A percentile compares a stretch with the other conserved stretches of the same genome.
phyloP scores from a whole-genome alignment of 495 filamentous ascomycete genomes.

The Penicillium atrosanguineum region DNA sequence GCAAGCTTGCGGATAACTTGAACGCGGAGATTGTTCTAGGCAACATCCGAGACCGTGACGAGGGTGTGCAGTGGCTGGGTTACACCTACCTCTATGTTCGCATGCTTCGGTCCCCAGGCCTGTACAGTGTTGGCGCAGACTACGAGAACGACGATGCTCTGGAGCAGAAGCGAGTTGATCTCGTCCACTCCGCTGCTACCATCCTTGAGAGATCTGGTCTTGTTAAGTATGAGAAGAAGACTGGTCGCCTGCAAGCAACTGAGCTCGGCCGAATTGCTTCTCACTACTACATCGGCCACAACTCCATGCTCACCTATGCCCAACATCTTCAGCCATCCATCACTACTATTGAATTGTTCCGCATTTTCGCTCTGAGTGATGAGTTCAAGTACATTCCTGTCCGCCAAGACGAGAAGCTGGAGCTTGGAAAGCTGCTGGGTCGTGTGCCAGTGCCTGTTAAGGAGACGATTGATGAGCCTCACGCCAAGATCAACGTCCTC shows the following conservation, averaged over 20 bases:
- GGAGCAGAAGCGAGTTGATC: constrained; percentile 94
- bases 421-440: constrained; percentile 85
- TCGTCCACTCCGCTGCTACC: constrained; percentile 89
- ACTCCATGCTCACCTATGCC: constrained; percentile 95
- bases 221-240: constrained; percentile 93
- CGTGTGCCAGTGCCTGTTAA: constrained; percentile 95
- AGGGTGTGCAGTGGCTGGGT: constrained; percentile 96
- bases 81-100: constrained; percentile 98
- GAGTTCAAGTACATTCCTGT: constrained; percentile 99
- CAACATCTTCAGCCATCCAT: constrained; percentile 92
- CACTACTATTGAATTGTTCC: constrained; percentile 89
- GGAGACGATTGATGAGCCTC: constrained; percentile 93
- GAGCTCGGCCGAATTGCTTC: constrained; percentile 94
- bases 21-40: constrained; percentile 97
- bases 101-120: constrained; percentile 92
- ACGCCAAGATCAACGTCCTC: constrained; percentile 98
- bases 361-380: constrained; percentile 96
- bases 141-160: constrained; percentile 89
- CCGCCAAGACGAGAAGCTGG: constrained; percentile 94
- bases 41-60: constrained; percentile 88
- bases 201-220: constrained; percentile 85
- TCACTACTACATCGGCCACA: constrained; percentile 97
- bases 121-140: constrained; percentile 94
- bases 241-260: constrained; percentile 83
- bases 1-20: constrained; percentile 91